phyloP scores from a whole-genome alignment of 2,329 filamentous ascomycete species.

The Neonectria magnoliae region DNA sequence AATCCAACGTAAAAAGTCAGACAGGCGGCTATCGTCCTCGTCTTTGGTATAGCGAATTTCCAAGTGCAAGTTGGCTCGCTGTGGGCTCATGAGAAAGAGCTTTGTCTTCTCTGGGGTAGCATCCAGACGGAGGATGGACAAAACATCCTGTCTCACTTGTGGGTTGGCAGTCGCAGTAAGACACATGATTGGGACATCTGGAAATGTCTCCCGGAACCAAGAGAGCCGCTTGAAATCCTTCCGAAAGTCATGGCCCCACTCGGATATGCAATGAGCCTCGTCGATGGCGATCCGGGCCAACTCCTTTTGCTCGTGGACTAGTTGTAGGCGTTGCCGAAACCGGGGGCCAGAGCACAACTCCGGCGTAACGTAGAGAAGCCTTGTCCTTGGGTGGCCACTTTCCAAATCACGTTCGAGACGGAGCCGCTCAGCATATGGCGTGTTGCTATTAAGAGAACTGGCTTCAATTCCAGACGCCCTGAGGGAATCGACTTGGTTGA shows the following conservation, averaged over 20 bases:
- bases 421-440: conserved; percentile 70
- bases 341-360: conserved; percentile 82
- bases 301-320: conserved; percentile 82
- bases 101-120: conserved; percentile 67
- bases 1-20: conserved; percentile 81
- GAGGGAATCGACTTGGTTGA: conserved; percentile 90
- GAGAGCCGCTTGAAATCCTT: conserved; percentile 86
- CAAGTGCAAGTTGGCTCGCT: conserved; percentile 87
- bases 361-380: conserved; percentile 92
- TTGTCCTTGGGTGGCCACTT: conserved; percentile 84
- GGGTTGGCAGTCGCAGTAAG: conserved; percentile 90
- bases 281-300: conserved; percentile 91
- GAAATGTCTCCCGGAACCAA: conserved; percentile 86
- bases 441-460: conserved; percentile 88
- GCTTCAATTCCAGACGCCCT: conserved; percentile 79
- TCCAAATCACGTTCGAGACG: conserved; percentile 83
- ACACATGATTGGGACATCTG: conserved; percentile 89
- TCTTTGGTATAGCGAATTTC: conserved; percentile 87
- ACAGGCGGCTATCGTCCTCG: conserved; percentile 75
- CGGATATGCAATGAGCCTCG: conserved; percentile 95
- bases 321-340: conserved; percentile 78
- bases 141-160: conserved; percentile 83
- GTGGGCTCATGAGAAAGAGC: conserved; percentile 84
- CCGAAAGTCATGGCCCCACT: conserved; percentile 99
- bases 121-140: conserved; percentile 77